Evolutionary conservation across 2,329 filamentous ascomycete species (phyloP), one percentile per base, ranked within the genome.

Genomic region (Lasiodiplodia hormozganensis): DNA sequence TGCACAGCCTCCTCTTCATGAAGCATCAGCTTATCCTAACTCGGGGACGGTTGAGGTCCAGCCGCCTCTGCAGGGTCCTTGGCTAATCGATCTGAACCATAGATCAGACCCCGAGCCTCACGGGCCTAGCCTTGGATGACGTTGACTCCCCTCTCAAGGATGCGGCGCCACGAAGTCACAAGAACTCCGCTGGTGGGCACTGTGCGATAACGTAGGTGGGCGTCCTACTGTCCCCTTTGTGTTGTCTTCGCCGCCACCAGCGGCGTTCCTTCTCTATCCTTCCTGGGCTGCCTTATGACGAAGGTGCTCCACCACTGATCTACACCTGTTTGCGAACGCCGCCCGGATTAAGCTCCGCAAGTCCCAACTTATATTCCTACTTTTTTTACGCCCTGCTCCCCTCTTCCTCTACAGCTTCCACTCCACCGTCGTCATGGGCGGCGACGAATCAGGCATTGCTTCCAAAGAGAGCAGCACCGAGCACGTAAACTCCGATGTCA

Each of bases 251-350:
- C 57, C 38, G 21, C 38, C 23, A n/a, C 28, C 25, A 49, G 5
- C 60, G 28, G 34, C 54, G 43, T 51, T 16, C 47, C 31, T 8
- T 52, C 40, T 53, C 31, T 38, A 23, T 52, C 28, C 40, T n/a
- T 28, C 21, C 40, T 18, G 43, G 28, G 10, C 12, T 36, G 12
- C 36, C 38, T 62, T 51, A 64, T 64, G 60, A 64, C 60, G 47
- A 23, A 36, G 28, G 10, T 14, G 40, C 31, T 25, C 60, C 60
- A 64, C 60, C 28, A 25, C 60, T 28, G 43, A 64, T 64, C 60
- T 38, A 23, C 38, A 8, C 40, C 31, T 36, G 43, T 49, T 62
- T 43, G 28, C 31, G n/a, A 16, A 18, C 18, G 11, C 14, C 25
- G 12, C 47, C 38, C 23, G 58, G 58, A 16, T 23, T 14, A 18